Conservation (phyloP, 1,284 basidiomycete genomes). For the Ganoderma resinaceum region DNA sequence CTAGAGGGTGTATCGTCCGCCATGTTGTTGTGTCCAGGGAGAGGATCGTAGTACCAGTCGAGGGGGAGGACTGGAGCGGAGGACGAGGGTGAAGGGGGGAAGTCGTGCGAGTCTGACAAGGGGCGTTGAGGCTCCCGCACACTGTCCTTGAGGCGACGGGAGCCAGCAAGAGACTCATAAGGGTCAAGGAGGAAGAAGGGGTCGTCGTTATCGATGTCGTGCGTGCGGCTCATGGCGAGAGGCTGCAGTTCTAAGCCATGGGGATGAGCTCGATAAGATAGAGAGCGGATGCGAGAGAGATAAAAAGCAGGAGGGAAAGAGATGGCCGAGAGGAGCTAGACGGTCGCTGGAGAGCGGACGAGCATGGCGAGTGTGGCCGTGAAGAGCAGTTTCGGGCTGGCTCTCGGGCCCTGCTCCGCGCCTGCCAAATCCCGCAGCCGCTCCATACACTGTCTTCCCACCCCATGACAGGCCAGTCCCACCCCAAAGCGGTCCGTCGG, state of each 20-base stretch:
- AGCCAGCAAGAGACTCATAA: conserved; percentile 44
- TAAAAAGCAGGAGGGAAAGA: conserved; percentile 2
- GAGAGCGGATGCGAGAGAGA: conserved; percentile 19
- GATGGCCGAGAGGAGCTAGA: conserved; percentile 7
- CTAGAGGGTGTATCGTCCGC: conserved; percentile 15
- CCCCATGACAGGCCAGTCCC: background rate
- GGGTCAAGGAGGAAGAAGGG: conserved; percentile 59
- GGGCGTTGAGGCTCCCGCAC: conserved; percentile 33
- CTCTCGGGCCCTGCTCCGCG: conserved; percentile 9
- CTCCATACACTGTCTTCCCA: conserved; percentile 21
- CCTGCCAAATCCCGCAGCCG: background rate
- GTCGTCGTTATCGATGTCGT: conserved; percentile 63
- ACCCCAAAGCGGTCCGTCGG: background rate
- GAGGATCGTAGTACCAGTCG: conserved; percentile 15
- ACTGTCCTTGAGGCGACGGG: conserved; percentile 38
- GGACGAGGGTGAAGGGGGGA: conserved; percentile 14
- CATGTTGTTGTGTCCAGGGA: conserved; percentile 25
- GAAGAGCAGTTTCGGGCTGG: conserved; percentile 13
- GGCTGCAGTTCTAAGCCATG: conserved; percentile 38
- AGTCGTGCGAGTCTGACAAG: conserved; percentile 21
- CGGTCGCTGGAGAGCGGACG: conserved; percentile 6
- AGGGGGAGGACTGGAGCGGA: conserved; percentile 14
- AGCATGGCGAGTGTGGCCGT: conserved; percentile 19
- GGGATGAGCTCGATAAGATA: conserved; percentile 33
- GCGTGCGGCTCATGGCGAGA: conserved; percentile 50